Base-by-base conservation (phyloP, 768 basidiomycete species). In the Phlegmacium glaucopus region DNA sequence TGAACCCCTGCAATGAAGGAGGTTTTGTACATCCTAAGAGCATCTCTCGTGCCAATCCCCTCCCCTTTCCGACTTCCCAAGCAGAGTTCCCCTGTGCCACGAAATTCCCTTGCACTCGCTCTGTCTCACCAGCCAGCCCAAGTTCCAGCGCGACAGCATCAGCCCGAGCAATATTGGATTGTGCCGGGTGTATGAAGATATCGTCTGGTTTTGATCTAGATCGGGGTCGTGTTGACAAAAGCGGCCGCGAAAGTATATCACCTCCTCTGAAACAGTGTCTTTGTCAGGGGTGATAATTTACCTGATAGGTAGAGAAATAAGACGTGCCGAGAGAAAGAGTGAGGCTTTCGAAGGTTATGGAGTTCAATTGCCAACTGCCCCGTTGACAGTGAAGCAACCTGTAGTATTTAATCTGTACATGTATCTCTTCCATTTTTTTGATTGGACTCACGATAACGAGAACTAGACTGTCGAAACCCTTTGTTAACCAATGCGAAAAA, bases 131-230 rank as follows among this genome's bases (percentile, higher is more conserved):
- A 3, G 62, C 62, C 13, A 83, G 50, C 17, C 81, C 83, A 27
- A 82, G 64, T 54, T 79, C 72, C 39, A 77, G 60, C 0, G 81
- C 81, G n/a, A 65, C 72, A 8, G 77, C 80, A 49, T 86, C 83
- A 3, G 84, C 84, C 29, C 84, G 80, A 6, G 82, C 82, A 51
- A 83, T 56, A 57, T 84, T 85, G 30, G 82, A 84, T 36, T 81
- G 61, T 36, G 62, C 63, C 2, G 85, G 83, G 55, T 85, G 83
- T 42, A 85, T 84, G 54, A 78, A 79, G 42, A 85, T 79, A 30
- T 59, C 65, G 9, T 76, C 76, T 2, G 83, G 81, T 56, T 80
- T 83, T 39, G 78, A 74, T 60, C 67, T 78, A 11, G 75, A 67
- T 47, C 77, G 77, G 12, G 72, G 64, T 13, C 73, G 74, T 7